A percentile compares a stretch with the other conserved stretches of the same genome.
Evolutionary conservation across 768 basidiomycete species (phyloP).

Genomic region (Tricholoma hemisulphureum): DNA sequence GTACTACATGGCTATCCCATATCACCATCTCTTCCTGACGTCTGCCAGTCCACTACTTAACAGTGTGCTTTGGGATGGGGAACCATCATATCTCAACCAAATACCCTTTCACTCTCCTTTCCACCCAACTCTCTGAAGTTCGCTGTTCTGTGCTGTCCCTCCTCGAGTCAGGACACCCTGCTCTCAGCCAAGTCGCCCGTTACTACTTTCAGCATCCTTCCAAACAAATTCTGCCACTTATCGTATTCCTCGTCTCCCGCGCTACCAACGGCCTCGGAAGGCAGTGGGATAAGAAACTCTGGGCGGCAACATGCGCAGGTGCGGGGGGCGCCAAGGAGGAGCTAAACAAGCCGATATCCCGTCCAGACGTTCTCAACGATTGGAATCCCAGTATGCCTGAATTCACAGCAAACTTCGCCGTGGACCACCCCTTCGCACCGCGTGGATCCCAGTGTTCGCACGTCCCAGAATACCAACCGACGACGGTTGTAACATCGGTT

Average conservation of each 20-base stretch:
- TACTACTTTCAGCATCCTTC: conserved; percentile 91
- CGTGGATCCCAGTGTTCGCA: too few species aligned
- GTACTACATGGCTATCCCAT: too few species aligned
- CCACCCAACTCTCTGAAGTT: conserved; percentile 64
- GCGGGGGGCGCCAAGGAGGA: conserved; percentile 51
- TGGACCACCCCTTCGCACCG: too few species aligned
- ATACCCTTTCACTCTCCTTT: conserved; percentile 71
- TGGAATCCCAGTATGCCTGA: too few species aligned
- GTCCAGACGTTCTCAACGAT: too few species aligned
- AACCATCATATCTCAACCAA: too few species aligned
- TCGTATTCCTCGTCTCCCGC: conserved; percentile 81
- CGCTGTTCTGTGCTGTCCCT: conserved; percentile 67
- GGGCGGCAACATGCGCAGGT: too few species aligned
- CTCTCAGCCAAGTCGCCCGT: conserved; percentile 78
- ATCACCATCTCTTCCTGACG: too few species aligned
- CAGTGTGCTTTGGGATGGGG: too few species aligned
- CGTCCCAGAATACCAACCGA: too few species aligned
- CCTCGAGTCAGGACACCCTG: conserved; percentile 82
- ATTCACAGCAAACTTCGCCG: too few species aligned
- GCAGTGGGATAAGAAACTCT: conserved; percentile 45
- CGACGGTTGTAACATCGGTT: conserved; percentile 12
- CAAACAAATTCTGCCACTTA: conserved; percentile 84
- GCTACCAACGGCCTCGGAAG: conserved; percentile 87
- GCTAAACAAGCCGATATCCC: conserved; percentile 70
- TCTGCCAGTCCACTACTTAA: too few species aligned